These are phyloP conservation scores for Ophiocytium majus DNA, from an alignment of 352 stramenopile species.

Conservation along the genomic window DNA sequence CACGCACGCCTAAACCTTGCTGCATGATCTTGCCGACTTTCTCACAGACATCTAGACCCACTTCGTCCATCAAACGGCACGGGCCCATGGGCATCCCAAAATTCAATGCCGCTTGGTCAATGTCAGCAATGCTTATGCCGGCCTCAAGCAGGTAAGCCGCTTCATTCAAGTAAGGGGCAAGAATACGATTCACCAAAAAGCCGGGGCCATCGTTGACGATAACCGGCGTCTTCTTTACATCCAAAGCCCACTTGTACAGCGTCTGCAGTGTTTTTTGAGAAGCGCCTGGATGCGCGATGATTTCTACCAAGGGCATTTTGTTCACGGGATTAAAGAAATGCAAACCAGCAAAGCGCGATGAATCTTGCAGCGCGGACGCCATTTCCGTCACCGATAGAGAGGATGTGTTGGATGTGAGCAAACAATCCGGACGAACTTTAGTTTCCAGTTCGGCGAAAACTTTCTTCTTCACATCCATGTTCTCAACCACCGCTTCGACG, in stretches of 20 bases:
- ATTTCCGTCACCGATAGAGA: not conserved
- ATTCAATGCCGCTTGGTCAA: not conserved
- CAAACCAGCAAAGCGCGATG: not conserved
- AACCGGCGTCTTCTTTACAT: constrained; percentile 10
- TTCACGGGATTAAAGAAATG: constrained; percentile 13
- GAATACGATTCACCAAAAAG: constrained; percentile 3
- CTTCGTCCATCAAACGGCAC: not conserved
- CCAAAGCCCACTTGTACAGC: constrained; percentile 2
- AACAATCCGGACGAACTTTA: not conserved
- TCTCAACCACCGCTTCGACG: not conserved
- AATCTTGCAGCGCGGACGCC: not conserved
- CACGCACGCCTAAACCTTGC: not conserved
- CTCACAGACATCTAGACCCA: not conserved
- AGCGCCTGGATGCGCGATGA: not conserved
- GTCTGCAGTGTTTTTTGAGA: not conserved
- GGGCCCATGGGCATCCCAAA: constrained; percentile 11
- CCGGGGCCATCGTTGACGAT: not conserved
- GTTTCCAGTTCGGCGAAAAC: constrained; percentile 2
- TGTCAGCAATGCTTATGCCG: not conserved
- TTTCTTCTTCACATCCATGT: constrained; percentile 17
- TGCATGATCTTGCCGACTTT: constrained; percentile 3
- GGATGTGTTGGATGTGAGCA: constrained; percentile 8
- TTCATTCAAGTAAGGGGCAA: not conserved
- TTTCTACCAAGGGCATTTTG: constrained; percentile 6
- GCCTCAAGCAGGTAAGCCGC: not conserved